These are phyloP conservation scores for Phytophthora uliginosa DNA, from an alignment of 352 stramenopile genomes.

Conservation along the genomic window DNA sequence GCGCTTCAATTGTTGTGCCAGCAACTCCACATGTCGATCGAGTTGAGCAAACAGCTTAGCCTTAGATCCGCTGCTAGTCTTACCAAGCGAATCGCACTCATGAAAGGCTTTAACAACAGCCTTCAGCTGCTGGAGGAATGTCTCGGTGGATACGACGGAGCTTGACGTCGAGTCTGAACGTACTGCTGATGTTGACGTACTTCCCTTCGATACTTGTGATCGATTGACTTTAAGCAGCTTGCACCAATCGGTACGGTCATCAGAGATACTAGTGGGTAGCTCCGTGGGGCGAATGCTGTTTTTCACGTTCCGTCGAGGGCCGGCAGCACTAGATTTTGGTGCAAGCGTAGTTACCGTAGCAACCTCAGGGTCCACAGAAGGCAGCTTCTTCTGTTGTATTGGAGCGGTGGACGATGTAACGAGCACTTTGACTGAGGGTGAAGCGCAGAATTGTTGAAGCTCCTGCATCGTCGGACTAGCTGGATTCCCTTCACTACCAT, in stretches of 20 bases:
- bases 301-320: conserved; percentile 18
- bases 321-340: background rate
- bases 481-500: conserved; percentile 16
- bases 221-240: conserved; percentile 65
- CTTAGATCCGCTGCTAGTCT: conserved; percentile 22
- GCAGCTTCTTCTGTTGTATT: conserved; percentile 1
- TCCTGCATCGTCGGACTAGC: conserved; percentile 38
- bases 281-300: conserved; percentile 63
- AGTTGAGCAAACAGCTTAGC: conserved; percentile 59
- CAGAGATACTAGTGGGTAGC: conserved; percentile 57
- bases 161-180: conserved; percentile 3
- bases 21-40: conserved; percentile 61
- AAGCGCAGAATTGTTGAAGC: conserved; percentile 36
- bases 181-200: background rate
- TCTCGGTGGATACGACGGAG: conserved; percentile 39
- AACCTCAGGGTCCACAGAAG: background rate
- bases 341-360: background rate
- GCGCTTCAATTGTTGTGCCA: conserved; percentile 54
- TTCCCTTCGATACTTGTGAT: conserved; percentile 14
- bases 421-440: conserved; percentile 13
- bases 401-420: conserved; percentile 2
- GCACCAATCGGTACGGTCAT: conserved; percentile 73
- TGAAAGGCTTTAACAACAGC: conserved; percentile 63
- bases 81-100: conserved; percentile 25
- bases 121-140: conserved; percentile 65